Conservation (phyloP, 371 early-diverging fungal species). For the Coemansia sp. region DNA sequence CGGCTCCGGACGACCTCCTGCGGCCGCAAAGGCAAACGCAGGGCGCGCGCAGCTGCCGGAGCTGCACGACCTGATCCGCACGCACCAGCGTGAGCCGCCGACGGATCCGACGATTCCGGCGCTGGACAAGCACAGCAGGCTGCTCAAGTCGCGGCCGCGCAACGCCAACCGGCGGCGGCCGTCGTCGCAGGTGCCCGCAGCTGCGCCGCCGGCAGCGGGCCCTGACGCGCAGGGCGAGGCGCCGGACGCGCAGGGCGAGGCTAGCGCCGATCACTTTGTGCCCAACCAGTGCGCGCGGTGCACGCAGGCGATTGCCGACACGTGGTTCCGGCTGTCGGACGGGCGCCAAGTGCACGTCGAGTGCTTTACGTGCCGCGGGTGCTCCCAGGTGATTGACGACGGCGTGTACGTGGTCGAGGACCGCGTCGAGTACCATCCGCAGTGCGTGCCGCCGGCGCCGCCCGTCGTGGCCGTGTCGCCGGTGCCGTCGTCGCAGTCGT, state of each 20-base stretch:
- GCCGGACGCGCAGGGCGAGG: not conserved
- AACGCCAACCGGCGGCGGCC: slow-evolving; percentile 39
- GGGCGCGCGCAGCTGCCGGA: slow-evolving; percentile 33
- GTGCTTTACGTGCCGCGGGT: slow-evolving; percentile 52
- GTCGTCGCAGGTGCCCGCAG: slow-evolving; percentile 2
- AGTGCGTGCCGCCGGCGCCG: slow-evolving; percentile 50
- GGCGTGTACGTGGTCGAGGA: slow-evolving; percentile 53
- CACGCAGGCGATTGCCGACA: slow-evolving; percentile 37
- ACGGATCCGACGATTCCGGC: slow-evolving; percentile 39
- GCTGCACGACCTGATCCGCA: slow-evolving; percentile 50
- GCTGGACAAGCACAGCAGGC: slow-evolving; percentile 39
- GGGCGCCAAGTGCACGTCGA: slow-evolving; percentile 52
- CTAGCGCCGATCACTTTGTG: slow-evolving; percentile 9
- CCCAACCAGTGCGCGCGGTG: slow-evolving; percentile 50
- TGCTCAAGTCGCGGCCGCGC: slow-evolving; percentile 50
- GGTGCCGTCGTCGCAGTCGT: slow-evolving; percentile 33
- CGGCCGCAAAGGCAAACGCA: not conserved
- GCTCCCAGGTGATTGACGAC: slow-evolving; percentile 49
- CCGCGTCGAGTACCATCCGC: slow-evolving; percentile 47
- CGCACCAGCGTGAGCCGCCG: slow-evolving; percentile 44
- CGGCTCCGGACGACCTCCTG: not conserved
- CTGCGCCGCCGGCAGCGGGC: not conserved
- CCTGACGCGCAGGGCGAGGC: not conserved
- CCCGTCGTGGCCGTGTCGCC: slow-evolving; percentile 48
- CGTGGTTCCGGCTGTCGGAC: slow-evolving; percentile 53